Percentiles rank a stretch among this genome's conserved stretches.
Conservation (phyloP, 176 grass and related monocot genomes). For the Elymus sibiricus region DNA sequence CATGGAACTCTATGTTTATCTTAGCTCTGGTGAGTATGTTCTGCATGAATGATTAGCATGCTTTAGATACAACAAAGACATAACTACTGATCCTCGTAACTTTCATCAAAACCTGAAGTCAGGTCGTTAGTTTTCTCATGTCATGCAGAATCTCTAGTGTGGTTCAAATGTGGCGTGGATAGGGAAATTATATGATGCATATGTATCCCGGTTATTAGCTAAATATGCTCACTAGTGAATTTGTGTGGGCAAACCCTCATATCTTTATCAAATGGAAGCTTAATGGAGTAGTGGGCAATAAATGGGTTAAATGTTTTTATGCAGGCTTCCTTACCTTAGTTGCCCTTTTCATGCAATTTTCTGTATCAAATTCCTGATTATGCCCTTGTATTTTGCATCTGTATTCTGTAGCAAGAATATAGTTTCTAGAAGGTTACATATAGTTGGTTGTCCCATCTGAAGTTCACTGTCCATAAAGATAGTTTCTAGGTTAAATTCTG, state of each 20-base stretch:
- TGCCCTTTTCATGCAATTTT: background rate
- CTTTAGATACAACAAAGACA: background rate
- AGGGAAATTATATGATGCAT: background rate
- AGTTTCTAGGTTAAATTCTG: no score
- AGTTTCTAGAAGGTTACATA: background rate
- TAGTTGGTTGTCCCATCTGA: background rate
- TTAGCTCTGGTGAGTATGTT: background rate
- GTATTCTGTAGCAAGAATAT: background rate
- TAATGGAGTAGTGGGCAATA: no score
- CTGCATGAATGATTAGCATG: background rate
- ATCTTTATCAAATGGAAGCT: no score
- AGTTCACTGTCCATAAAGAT: background rate
- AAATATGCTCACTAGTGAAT: background rate
- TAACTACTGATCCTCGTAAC: background rate
- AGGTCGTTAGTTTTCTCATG: background rate
- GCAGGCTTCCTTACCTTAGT: background rate
- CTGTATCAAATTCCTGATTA: background rate
- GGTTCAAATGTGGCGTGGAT: background rate
- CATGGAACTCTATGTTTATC: background rate
- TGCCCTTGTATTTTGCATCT: background rate
- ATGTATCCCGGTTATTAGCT: background rate
- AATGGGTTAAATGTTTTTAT: no score
- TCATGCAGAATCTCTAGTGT: background rate
- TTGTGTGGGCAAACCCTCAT: no score
- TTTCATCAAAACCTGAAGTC: background rate